These are phyloP conservation scores for Arachis stenosperma DNA, from an alignment of 306 rosid genomes.

Conservation along the genomic window DNA sequence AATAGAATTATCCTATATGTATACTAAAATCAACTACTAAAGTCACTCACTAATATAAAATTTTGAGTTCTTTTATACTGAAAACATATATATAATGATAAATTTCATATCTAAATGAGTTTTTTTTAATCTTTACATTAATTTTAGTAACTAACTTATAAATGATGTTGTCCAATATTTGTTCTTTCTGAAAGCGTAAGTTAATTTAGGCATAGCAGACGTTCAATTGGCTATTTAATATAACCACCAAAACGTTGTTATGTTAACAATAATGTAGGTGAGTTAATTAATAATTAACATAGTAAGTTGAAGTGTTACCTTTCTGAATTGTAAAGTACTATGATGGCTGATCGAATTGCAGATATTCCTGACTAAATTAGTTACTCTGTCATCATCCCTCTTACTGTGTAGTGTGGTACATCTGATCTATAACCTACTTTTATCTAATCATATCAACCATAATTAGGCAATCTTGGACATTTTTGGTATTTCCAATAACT, in stretches of 20 bases:
- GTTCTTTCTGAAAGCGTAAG: too few relatives aligned
- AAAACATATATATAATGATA: too few relatives aligned
- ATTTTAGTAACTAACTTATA: too few relatives aligned
- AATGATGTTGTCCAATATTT: too few relatives aligned
- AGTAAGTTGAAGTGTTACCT: slow-evolving; percentile 10
- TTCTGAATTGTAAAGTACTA: neutral
- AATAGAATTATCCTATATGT: too few relatives aligned
- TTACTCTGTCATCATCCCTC: slow-evolving; percentile 21
- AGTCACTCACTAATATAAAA: too few relatives aligned
- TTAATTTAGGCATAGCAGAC: neutral
- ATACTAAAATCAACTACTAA: too few relatives aligned
- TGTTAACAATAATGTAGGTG: neutral
- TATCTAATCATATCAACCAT: slow-evolving; percentile 19
- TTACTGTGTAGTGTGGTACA: neutral
- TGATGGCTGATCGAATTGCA: slow-evolving; percentile 20
- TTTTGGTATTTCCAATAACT: slow-evolving; percentile 15
- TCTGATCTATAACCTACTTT: neutral
- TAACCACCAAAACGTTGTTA: too few relatives aligned
- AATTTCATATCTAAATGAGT: too few relatives aligned
- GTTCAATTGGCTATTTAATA: too few relatives aligned
- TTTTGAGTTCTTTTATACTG: too few relatives aligned
- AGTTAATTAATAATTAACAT: neutral
- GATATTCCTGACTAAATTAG: neutral
- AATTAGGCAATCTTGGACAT: neutral
- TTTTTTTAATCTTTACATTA: too few relatives aligned